phyloP scores from a whole-genome alignment of 2,329 filamentous ascomycete genomes.

The Colletotrichum kahawae region DNA sequence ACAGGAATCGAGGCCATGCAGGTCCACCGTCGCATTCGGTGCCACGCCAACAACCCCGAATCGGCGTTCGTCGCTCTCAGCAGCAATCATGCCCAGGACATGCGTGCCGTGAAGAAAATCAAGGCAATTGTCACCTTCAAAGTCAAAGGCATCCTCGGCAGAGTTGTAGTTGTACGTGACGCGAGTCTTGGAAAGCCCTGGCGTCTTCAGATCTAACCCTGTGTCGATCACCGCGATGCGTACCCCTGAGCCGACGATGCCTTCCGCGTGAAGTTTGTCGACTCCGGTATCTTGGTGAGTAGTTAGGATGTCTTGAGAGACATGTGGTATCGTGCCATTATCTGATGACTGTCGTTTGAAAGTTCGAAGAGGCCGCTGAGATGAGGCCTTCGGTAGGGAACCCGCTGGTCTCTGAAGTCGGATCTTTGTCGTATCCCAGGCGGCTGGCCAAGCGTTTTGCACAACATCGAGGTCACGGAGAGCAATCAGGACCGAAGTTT shows the following conservation, averaged over 20 bases:
- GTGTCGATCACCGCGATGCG: not conserved
- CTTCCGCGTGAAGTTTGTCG: not conserved
- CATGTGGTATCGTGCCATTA: fast-evolving
- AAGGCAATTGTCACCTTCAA: not conserved
- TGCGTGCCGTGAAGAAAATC: slow-evolving; percentile 46
- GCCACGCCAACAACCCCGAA: not conserved
- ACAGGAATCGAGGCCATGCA: not conserved
- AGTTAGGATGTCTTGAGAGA: fast-evolving
- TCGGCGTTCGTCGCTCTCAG: not conserved
- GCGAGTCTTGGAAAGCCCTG: not conserved
- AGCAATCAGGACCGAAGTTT: fast-evolving
- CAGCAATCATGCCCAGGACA: slow-evolving; percentile 50
- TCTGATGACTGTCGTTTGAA: not conserved
- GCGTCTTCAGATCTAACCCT: not conserved
- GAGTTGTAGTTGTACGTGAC: not conserved
- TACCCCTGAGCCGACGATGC: not conserved
- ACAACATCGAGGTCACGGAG: not conserved
- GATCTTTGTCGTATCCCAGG: not conserved
- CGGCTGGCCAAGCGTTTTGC: not conserved
- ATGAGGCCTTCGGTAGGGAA: not conserved
- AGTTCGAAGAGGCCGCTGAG: not conserved
- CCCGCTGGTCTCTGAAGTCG: not conserved
- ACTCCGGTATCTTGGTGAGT: not conserved
- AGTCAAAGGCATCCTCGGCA: not conserved
- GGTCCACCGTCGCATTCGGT: not conserved